phyloP scores from a whole-genome alignment of 345 rosid species.

The Hirschfeldia incana region DNA sequence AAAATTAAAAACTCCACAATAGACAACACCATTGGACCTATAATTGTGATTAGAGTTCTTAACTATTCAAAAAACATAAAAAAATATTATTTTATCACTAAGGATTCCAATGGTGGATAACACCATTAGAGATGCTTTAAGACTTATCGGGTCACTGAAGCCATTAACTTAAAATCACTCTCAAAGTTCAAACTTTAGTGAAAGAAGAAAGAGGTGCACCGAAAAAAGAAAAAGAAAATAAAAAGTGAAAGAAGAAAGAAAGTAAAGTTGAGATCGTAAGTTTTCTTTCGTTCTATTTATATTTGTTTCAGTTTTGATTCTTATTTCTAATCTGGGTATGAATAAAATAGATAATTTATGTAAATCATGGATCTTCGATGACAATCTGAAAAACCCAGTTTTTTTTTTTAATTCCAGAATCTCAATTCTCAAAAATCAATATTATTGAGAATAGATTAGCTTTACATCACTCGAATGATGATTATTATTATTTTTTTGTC shows the following conservation, averaged over 20 bases:
- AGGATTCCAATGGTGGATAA: too few relatives aligned
- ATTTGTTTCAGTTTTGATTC: background rate
- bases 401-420: background rate
- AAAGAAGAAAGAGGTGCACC: background rate
- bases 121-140: too few relatives aligned
- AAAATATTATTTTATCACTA: too few relatives aligned
- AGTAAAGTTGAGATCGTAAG: slow-evolving; percentile 12
- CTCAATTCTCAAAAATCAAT: background rate
- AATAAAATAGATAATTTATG: background rate
- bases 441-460: background rate
- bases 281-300: background rate
- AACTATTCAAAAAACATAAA: too few relatives aligned
- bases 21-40: too few relatives aligned
- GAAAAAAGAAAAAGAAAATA: too few relatives aligned
- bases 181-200: too few relatives aligned
- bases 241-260: slow-evolving; percentile 1
- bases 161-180: background rate
- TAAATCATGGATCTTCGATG: background rate
- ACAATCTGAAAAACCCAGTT: background rate
- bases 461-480: background rate
- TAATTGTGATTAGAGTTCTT: too few relatives aligned
- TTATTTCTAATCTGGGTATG: background rate
- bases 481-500: background rate
- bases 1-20: too few relatives aligned
- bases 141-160: background rate